Evolutionary conservation across 2,329 filamentous ascomycete genomes (phyloP).

Genomic region (Coniochaeta pulveracea): DNA sequence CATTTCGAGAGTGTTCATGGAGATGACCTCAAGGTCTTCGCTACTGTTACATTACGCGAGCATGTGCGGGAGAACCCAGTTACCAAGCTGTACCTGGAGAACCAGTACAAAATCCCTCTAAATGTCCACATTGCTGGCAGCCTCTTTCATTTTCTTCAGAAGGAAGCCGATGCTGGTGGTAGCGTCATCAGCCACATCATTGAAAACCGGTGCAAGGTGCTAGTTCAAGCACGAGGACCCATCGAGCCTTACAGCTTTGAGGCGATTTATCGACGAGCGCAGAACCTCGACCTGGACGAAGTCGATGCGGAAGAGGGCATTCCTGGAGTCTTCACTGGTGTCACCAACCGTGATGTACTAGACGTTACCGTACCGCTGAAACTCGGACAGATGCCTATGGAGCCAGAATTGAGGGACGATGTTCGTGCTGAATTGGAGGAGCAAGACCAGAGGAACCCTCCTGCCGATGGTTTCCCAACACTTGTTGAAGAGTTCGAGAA

Average conservation of each 20-base stretch:
- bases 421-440: slow-evolving; percentile 80
- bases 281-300: slow-evolving; percentile 51
- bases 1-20: slow-evolving; percentile 68
- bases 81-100: slow-evolving; percentile 71
- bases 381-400: slow-evolving; percentile 75
- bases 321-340: slow-evolving; percentile 48
- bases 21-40: slow-evolving; percentile 70
- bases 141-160: slow-evolving; percentile 79
- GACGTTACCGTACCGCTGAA: slow-evolving; percentile 50
- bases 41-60: slow-evolving; percentile 61
- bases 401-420: slow-evolving; percentile 71
- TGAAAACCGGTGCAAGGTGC: slow-evolving; percentile 44
- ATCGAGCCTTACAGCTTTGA: slow-evolving; percentile 55
- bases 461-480: slow-evolving; percentile 56
- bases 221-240: slow-evolving; percentile 47
- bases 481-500: slow-evolving; percentile 82
- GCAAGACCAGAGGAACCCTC: slow-evolving; percentile 68
- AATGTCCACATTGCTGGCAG: slow-evolving; percentile 75
- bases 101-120: slow-evolving; percentile 84
- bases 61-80: slow-evolving; percentile 68
- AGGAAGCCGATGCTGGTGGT: slow-evolving; percentile 73
- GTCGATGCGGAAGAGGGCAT: slow-evolving; percentile 54
- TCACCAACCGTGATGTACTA: slow-evolving; percentile 49
- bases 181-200: slow-evolving; percentile 67
- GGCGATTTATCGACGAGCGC: slow-evolving; percentile 43